phyloP scores from a whole-genome alignment of 164 flowering plant genomes.

The Kalanchoe fedtschenkoi region DNA sequence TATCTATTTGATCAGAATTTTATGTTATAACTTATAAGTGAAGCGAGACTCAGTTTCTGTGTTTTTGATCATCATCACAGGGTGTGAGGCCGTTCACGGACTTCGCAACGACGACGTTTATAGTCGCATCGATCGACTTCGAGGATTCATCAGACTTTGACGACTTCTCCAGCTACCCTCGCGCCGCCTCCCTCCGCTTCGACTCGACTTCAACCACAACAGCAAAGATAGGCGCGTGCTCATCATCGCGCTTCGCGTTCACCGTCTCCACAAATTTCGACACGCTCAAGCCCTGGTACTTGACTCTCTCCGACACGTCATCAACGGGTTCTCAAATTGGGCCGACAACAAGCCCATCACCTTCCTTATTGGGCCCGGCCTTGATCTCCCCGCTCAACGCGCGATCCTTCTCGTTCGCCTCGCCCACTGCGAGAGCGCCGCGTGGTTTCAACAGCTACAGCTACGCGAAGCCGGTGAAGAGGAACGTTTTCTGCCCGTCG shows the following conservation, averaged over 20 bases:
- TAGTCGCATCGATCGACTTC: conserved; percentile 67
- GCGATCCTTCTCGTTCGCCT: conserved; percentile 82
- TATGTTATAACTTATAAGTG: background rate
- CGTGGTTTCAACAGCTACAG: conserved; percentile 23
- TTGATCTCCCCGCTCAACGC: conserved; percentile 82
- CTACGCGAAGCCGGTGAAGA: conserved; percentile 17
- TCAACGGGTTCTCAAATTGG: conserved; percentile 29
- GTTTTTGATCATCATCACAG: conserved; percentile 23
- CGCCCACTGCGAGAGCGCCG: conserved; percentile 63
- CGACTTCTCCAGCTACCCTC: conserved; percentile 54
- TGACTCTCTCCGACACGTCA: conserved; percentile 53
- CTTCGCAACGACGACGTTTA: conserved; percentile 42
- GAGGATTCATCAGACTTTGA: conserved; percentile 60
- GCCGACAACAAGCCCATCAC: conserved; percentile 32
- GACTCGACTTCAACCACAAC: conserved; percentile 39
- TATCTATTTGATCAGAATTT: no score
- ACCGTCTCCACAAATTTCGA: conserved; percentile 67
- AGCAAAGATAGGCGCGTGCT: conserved; percentile 58
- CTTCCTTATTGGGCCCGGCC: conserved; percentile 44
- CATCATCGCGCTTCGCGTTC: conserved; percentile 87
- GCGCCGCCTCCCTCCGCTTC: conserved; percentile 71
- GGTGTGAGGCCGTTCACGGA: conserved; percentile 94
- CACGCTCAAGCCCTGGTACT: conserved; percentile 95
- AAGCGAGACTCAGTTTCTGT: background rate
- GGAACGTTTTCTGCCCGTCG: conserved; percentile 39